These are phyloP conservation scores for Lepidium africanum DNA, from an alignment of 345 rosid genomes.

Conservation along the genomic window DNA sequence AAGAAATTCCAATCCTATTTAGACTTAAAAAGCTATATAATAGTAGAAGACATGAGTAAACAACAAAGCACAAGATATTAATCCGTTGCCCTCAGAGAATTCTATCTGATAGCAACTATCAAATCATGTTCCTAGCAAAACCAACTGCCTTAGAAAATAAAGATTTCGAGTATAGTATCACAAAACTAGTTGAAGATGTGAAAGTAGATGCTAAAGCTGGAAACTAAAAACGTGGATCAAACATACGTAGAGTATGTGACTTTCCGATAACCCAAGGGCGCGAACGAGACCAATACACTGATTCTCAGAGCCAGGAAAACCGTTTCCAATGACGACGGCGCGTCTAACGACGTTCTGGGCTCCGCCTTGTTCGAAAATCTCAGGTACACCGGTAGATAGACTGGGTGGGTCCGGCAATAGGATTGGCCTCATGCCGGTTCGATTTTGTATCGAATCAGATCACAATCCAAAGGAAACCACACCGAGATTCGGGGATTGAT, in stretches of 20 bases:
- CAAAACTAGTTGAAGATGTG: neutral
- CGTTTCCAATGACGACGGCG: conserved; percentile 88
- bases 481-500: neutral
- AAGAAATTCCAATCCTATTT: neutral
- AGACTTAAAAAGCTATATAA: neutral
- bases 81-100: neutral
- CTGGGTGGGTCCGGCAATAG: conserved; percentile 84
- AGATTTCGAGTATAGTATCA: neutral
- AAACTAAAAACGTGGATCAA: neutral
- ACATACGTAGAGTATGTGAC: conserved; percentile 67
- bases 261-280: conserved; percentile 69
- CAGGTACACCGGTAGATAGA: conserved; percentile 64
- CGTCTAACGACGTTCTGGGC: conserved; percentile 66
- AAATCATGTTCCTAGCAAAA: neutral
- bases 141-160: neutral
- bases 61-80: neutral
- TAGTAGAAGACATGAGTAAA: neutral
- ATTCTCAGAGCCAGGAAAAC: conserved; percentile 78
- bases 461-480: conserved; percentile 17
- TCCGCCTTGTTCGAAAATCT: conserved; percentile 80
- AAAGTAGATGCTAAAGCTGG: neutral
- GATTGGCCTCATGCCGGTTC: conserved; percentile 66
- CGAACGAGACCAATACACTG: conserved; percentile 86
- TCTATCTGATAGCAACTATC: neutral
- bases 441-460: neutral